phyloP scores from a whole-genome alignment of 2,329 filamentous ascomycete species.

The Plectosphaerella cucumerina region DNA sequence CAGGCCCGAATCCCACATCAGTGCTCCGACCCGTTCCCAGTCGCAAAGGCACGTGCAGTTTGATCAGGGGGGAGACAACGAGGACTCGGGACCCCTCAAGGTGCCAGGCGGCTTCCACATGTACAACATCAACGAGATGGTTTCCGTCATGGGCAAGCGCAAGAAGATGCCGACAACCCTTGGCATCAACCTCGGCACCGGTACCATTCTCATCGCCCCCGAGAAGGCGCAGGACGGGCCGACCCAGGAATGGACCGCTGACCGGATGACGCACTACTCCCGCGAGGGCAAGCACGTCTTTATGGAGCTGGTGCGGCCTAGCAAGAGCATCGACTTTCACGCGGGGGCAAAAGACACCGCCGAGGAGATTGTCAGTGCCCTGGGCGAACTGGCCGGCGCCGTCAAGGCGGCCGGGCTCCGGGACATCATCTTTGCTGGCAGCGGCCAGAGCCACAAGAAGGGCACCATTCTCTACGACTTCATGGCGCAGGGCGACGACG shows the following conservation, averaged over 20 bases:
- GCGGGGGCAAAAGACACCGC: constrained; percentile 96
- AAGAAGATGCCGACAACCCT: constrained; percentile 98
- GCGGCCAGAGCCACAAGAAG: constrained; percentile 67
- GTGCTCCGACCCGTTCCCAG: constrained; percentile 22
- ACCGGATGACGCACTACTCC: constrained; percentile 95
- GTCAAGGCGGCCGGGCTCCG: constrained; percentile 76
- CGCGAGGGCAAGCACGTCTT: constrained; percentile 98
- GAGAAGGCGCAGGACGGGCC: constrained; percentile 80
- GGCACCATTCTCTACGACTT: constrained; percentile 92
- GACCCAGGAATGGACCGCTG: constrained; percentile 87
- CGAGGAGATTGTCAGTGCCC: constrained; percentile 80
- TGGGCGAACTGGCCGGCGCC: constrained; percentile 86
- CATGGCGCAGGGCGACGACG: constrained; percentile 92
- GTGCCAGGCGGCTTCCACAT: constrained; percentile 78
- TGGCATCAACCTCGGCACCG: constrained; percentile 86
- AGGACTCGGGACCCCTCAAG: constrained; percentile 11
- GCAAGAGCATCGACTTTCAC: constrained; percentile 94
- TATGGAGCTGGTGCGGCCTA: constrained; percentile 84
- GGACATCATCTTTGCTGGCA: constrained; percentile 80
- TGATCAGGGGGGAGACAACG: constrained; percentile 18
- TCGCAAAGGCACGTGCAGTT: constrained; percentile 1
- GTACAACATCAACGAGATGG: constrained; percentile 97
- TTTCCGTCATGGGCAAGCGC: constrained; percentile 92
- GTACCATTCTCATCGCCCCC: constrained; percentile 84
- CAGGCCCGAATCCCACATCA: constrained; percentile 29